These are phyloP conservation scores for Chenopodium suecicum DNA, from an alignment of 148 eudicot species.

Conservation along the genomic window DNA sequence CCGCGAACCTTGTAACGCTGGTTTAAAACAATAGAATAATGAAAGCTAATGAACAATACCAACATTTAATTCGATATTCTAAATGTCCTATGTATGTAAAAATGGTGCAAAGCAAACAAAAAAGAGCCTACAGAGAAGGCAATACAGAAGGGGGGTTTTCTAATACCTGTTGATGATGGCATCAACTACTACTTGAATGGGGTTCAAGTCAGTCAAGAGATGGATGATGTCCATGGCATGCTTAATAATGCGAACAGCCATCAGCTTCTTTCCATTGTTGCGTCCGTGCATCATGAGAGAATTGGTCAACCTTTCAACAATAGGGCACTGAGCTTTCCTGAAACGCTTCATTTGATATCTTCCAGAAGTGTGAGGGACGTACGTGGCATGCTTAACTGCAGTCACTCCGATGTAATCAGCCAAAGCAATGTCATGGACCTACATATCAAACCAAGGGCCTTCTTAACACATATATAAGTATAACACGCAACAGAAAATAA, in stretches of 20 bases:
- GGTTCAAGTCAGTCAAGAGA: conserved; percentile 36
- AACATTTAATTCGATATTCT: no score
- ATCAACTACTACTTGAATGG: conserved; percentile 34
- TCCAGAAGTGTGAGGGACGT: conserved; percentile 35
- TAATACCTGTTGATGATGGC: conserved; percentile 36
- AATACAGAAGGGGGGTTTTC: no score
- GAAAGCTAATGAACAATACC: no score
- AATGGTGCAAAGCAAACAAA: no score
- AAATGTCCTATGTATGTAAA: background rate
- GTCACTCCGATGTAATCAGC: conserved; percentile 32
- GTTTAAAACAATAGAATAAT: no score
- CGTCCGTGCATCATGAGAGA: conserved; percentile 40
- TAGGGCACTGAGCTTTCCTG: conserved; percentile 40
- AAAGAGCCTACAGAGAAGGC: background rate
- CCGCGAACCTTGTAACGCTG: no score
- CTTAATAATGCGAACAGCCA: conserved; percentile 38
- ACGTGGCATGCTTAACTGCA: conserved; percentile 32
- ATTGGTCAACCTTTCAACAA: conserved; percentile 37
- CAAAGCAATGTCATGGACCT: conserved; percentile 35
- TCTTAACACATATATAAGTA: background rate
- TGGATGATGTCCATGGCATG: conserved; percentile 39
- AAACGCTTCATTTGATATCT: conserved; percentile 36
- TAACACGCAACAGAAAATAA: no score
- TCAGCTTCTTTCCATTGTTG: conserved; percentile 38
- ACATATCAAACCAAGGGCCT: background rate